Conservation (phyloP, 2,329 filamentous ascomycete species). For the Ophiostoma tasmaniense region DNA sequence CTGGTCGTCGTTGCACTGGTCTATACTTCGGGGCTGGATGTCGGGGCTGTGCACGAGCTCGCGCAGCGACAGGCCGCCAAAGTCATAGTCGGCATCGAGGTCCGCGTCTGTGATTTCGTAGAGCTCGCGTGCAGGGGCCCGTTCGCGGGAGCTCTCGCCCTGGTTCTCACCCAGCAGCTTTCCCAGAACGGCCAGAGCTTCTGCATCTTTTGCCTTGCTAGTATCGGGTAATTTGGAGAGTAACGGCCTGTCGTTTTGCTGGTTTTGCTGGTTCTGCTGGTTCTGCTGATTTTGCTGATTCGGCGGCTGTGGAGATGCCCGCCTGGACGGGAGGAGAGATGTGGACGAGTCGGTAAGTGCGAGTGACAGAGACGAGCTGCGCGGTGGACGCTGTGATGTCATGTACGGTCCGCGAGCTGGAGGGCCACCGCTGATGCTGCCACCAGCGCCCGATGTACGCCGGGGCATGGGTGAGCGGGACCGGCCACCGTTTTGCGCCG, state of each 20-base stretch:
- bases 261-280: conserved; percentile 19
- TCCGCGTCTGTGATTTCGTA: conserved; percentile 38
- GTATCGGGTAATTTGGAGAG: conserved; percentile 35
- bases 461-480: conserved; percentile 46
- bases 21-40: neutral
- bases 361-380: conserved; percentile 72
- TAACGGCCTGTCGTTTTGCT: conserved; percentile 61
- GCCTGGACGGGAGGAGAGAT: conserved; percentile 60
- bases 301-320: conserved; percentile 23
- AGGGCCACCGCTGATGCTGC: conserved; percentile 54
- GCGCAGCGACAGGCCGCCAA: conserved; percentile 66
- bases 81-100: conserved; percentile 63
- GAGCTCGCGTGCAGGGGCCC: neutral
- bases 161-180: conserved; percentile 32
- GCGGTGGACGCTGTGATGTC: conserved; percentile 60
- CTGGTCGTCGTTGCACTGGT: conserved; percentile 56
- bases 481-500: conserved; percentile 53
- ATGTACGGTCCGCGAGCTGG: conserved; percentile 61
- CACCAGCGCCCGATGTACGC: conserved; percentile 42
- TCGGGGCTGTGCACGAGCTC: conserved; percentile 47
- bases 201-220: conserved; percentile 44
- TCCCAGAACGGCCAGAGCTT: conserved; percentile 61
- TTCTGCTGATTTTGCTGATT: neutral
- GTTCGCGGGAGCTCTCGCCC: neutral
- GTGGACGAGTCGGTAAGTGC: conserved; percentile 57